Percentiles rank a stretch among this genome's conserved stretches.
These are phyloP conservation scores for Vitis hybrid DNA, from an alignment of 177 flowering plant species.

Conservation along the genomic window DNA sequence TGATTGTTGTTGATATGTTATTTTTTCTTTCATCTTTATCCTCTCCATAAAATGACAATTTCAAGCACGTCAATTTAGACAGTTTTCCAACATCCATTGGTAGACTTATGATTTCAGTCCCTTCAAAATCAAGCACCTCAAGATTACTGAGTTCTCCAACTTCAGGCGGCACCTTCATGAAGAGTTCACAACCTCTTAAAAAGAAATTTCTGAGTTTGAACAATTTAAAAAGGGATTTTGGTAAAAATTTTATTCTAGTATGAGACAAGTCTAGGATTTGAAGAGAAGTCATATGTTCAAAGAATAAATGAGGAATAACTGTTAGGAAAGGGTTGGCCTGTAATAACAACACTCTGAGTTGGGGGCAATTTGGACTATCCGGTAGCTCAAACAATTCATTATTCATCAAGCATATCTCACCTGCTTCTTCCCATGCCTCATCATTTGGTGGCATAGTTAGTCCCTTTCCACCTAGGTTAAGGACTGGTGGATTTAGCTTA, in stretches of 20 bases:
- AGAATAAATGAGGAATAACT: too few relatives aligned
- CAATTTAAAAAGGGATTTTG: too few relatives aligned
- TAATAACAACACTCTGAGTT: too few relatives aligned
- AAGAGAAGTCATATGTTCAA: too few relatives aligned
- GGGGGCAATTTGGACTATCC: too few relatives aligned
- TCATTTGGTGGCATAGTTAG: conserved; percentile 4
- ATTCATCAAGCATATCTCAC: conserved; percentile 3
- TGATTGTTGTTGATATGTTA: background rate
- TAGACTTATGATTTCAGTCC: conserved; percentile 4
- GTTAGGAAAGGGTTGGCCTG: too few relatives aligned
- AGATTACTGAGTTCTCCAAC: conserved; percentile 7
- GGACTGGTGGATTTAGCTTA: too few relatives aligned
- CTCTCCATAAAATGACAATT: background rate
- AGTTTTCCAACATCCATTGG: background rate
- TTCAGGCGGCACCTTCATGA: conserved; percentile 2
- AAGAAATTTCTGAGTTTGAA: background rate
- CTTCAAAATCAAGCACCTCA: conserved; percentile 13
- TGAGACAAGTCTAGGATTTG: too few relatives aligned
- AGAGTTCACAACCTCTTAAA: background rate
- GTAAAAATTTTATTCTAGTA: too few relatives aligned
- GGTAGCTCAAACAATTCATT: too few relatives aligned
- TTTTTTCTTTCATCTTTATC: background rate
- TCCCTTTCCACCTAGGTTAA: too few relatives aligned
- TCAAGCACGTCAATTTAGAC: background rate
- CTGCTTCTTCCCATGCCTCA: conserved; percentile 1